Conservation (phyloP, 2,329 filamentous ascomycete species). For the Neonectria punicea region DNA sequence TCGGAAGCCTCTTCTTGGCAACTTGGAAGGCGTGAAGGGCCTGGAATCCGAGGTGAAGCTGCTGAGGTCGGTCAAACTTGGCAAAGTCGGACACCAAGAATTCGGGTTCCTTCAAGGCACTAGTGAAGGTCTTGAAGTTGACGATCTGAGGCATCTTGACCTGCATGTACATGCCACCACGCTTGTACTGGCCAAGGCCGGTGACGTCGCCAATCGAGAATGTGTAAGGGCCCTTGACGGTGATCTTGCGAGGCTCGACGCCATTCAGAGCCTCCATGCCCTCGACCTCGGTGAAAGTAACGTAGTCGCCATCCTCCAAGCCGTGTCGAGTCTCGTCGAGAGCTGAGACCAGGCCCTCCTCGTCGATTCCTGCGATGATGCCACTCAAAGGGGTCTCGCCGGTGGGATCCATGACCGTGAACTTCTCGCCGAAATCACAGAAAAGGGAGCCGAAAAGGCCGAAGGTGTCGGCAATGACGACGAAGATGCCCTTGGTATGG, state of each 20-base stretch:
- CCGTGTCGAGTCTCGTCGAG: constrained; percentile 95
- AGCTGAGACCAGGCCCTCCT: constrained; percentile 90
- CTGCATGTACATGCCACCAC: constrained; percentile 90
- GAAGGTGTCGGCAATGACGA: constrained; percentile 88
- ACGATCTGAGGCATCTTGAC: constrained; percentile 98
- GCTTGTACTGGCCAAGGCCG: constrained; percentile 84
- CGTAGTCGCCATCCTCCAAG: constrained; percentile 94
- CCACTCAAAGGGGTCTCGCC: constrained; percentile 89
- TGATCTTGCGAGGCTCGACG: constrained; percentile 86
- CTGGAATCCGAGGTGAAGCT: constrained; percentile 92
- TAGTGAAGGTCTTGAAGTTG: constrained; percentile 84
- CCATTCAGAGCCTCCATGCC: constrained; percentile 91
- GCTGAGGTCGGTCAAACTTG: constrained; percentile 94
- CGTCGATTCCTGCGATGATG: constrained; percentile 89
- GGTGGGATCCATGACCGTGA: constrained; percentile 88
- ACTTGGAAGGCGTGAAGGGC: constrained; percentile 89
- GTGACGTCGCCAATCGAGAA: constrained; percentile 97
- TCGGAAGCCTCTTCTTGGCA: constrained; percentile 78
- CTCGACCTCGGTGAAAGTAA: constrained; percentile 92
- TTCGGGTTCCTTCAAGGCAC: constrained; percentile 86
- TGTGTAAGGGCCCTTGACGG: constrained; percentile 94
- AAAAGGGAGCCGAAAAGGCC: constrained; percentile 96
- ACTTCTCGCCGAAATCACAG: constrained; percentile 96
- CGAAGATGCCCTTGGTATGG: constrained; percentile 90
- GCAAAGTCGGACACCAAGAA: constrained; percentile 94